Conservation (phyloP, 331 rosid species). For the Stylosanthes scabra region DNA sequence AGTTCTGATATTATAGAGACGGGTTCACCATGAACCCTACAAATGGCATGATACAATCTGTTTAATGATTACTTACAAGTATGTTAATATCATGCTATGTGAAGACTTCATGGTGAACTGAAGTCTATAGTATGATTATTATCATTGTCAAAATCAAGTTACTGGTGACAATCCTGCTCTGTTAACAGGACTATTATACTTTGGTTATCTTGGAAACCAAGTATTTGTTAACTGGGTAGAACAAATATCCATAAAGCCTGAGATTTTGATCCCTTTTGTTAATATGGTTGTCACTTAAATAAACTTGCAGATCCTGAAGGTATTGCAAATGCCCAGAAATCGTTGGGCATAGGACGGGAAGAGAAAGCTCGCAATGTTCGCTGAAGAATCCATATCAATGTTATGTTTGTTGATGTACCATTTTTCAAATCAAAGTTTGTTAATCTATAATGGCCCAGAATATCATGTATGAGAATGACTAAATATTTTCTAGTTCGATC, state of each 20-base stretch:
- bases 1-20: not conserved
- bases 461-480: constrained; percentile 5
- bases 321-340: constrained; percentile 66
- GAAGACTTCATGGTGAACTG: too few species aligned
- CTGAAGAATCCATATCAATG: constrained; percentile 29
- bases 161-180: too few species aligned
- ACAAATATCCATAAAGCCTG: constrained; percentile 8
- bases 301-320: constrained; percentile 62
- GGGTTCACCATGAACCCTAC: too few species aligned
- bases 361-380: constrained; percentile 60
- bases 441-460: not conserved
- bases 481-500: not conserved
- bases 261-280: constrained; percentile 11
- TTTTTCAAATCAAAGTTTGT: not conserved
- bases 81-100: too few species aligned
- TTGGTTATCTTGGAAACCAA: not conserved
- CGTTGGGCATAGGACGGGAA: constrained; percentile 63
- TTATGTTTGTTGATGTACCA: not conserved
- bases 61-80: too few species aligned
- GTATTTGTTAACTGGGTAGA: constrained; percentile 11
- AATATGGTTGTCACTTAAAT: constrained; percentile 18
- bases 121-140: too few species aligned
- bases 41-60: too few species aligned
- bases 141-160: too few species aligned
- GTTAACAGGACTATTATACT: too few species aligned